These are phyloP conservation scores for Colletotrichum somersetense DNA, from an alignment of 2,329 filamentous ascomycete genomes.

Conservation along the genomic window DNA sequence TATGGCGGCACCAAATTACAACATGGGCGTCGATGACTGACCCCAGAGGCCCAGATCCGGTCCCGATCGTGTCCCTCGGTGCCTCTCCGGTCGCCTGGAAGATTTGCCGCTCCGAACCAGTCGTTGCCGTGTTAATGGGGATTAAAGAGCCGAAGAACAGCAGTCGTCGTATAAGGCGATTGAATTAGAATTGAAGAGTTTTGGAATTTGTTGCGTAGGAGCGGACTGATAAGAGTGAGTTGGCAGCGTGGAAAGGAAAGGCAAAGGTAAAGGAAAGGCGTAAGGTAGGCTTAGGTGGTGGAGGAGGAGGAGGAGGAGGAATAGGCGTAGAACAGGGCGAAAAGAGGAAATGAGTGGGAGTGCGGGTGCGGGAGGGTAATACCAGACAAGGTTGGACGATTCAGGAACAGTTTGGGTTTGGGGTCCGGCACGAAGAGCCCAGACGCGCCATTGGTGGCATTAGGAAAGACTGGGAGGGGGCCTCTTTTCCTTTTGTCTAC, in stretches of 20 bases:
- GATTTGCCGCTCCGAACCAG: slow-evolving; percentile 20
- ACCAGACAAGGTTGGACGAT: slow-evolving; percentile 42
- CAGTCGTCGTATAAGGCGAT: not conserved
- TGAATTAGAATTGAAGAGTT: not conserved
- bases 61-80: slow-evolving; percentile 24
- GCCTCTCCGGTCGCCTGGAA: slow-evolving; percentile 16
- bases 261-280: not conserved
- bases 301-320: slow-evolving; percentile 21
- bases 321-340: slow-evolving; percentile 11
- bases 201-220: not conserved
- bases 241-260: not conserved
- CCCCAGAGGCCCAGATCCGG: slow-evolving; percentile 36
- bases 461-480: slow-evolving; percentile 4
- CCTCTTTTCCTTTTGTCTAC: slow-evolving; percentile 14
- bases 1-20: slow-evolving; percentile 28
- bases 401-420: slow-evolving; percentile 42
- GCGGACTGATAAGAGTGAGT: not conserved
- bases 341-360: slow-evolving; percentile 24
- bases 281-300: slow-evolving; percentile 7
- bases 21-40: slow-evolving; percentile 37
- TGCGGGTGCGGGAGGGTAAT: slow-evolving; percentile 37
- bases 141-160: not conserved
- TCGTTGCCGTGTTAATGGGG: slow-evolving; percentile 4
- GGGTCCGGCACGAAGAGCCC: slow-evolving; percentile 38
- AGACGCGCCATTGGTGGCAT: slow-evolving; percentile 30